These are phyloP conservation scores for Hymenoscyphus albidus DNA, from an alignment of 2,329 filamentous ascomycete species.

Conservation along the genomic window DNA sequence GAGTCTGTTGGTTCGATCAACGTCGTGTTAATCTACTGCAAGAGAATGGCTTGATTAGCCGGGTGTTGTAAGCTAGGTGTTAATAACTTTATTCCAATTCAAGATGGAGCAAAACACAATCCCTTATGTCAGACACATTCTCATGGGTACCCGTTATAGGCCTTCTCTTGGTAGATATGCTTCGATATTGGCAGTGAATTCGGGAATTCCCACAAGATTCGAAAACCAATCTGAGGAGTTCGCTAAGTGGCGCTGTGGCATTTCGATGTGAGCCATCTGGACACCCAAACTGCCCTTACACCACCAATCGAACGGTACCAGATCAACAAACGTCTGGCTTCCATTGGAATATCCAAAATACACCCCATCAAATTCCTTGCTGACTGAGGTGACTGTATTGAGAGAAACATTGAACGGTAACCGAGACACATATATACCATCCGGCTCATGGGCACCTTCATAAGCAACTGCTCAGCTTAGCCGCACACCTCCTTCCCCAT, in stretches of 20 bases:
- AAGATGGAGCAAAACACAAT: too few species aligned
- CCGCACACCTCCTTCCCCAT: background rate
- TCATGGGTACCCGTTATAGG: too few species aligned
- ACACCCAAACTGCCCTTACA: background rate
- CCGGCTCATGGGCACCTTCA: background rate
- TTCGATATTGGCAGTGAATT: background rate
- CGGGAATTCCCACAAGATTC: background rate
- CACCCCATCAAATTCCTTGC: background rate
- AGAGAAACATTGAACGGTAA: background rate
- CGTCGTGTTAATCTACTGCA: too few species aligned
- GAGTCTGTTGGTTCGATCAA: too few species aligned
- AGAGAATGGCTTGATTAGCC: too few species aligned
- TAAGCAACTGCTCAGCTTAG: background rate
- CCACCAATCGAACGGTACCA: background rate
- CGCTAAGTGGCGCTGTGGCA: background rate
- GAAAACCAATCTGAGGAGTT: background rate
- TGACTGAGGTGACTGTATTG: background rate
- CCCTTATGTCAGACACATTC: too few species aligned
- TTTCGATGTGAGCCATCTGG: background rate
- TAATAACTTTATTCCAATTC: too few species aligned
- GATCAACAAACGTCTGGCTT: background rate
- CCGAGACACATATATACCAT: background rate
- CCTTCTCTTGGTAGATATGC: background rate
- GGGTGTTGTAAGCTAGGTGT: too few species aligned
- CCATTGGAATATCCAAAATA: background rate